Evolutionary conservation across 371 early-diverging fungal genomes (phyloP), one percentile per base, ranked within the genome.

Genomic region (Amoeboaphelidium protococcarum): DNA sequence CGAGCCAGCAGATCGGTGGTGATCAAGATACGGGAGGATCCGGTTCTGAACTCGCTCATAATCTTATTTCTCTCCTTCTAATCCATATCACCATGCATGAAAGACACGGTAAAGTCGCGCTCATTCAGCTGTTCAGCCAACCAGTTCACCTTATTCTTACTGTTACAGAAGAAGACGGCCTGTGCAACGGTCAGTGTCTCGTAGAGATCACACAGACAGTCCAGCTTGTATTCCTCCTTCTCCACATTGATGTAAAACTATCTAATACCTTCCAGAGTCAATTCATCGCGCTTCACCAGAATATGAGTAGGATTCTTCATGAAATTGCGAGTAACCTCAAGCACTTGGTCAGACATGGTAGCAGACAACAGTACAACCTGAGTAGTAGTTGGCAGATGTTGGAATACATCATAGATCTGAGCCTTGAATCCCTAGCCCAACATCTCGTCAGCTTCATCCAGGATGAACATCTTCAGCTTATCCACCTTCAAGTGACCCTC

Each of bases 361-460:
- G 99, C 99, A 22, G 81, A 80, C 48, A 98, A 75, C 42, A 99
- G 69, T n/a, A 95, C 92, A 25, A 97, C 92, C 68, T 99, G 99
- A 13, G 89, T 80, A 51, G 67, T 68, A 25, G 87, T 76, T 40
- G 94, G 94, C 46, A 98, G 67, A 54, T 74, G 72, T 61, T 76
- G 78, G 71, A 88, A 99, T 37, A 99, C 85, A 48, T 89, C 80
- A 60, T 97, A 90, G 57, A 99, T 95, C 59, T 94, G 88, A 53
- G 96, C 96, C 67, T 86, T 89, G 76, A 99, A 99, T 20, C 96
- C 99, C 45, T 71, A 67, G 56, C 83, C 82, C 50, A 98, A 73
- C 75, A 99, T 76, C 59, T 98, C 97, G 64, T 99, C 99, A 13
- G 99, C 99, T 66, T 99, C 99, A 58, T 99, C 99, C 27, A 99